Percentiles rank a stretch among this genome's conserved stretches.
These are phyloP conservation scores for Kalmusia sp. DNA, from an alignment of 2,329 filamentous ascomycete genomes.

Conservation along the genomic window DNA sequence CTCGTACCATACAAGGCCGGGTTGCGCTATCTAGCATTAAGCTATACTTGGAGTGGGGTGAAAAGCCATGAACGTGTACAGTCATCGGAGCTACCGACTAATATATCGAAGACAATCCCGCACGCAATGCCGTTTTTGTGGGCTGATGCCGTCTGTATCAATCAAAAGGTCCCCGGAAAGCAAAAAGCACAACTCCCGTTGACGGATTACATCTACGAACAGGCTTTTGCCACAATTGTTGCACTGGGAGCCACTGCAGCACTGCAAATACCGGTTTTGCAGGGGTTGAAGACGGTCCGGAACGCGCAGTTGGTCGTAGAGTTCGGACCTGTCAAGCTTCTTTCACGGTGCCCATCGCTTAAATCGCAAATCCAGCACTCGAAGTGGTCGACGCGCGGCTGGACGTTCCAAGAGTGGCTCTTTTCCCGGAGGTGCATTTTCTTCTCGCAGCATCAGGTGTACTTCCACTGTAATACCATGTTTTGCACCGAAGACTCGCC, in stretches of 20 bases:
- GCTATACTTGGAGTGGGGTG: neutral
- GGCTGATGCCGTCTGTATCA: constrained; percentile 3
- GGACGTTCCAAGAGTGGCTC: constrained; percentile 6
- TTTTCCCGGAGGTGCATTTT: constrained; percentile 3
- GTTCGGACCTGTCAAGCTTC: neutral
- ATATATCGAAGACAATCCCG: neutral
- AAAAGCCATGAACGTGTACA: neutral
- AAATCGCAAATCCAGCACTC: neutral
- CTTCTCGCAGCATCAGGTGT: constrained; percentile 5
- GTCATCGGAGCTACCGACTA: neutral
- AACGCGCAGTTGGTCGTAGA: neutral
- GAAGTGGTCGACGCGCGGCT: neutral
- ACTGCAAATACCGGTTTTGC: neutral
- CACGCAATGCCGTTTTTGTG: constrained; percentile 3
- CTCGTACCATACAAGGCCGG: neutral
- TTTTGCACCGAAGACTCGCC: constrained; percentile 5
- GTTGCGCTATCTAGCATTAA: constrained; percentile 1
- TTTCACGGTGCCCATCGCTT: constrained; percentile 1
- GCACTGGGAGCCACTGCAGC: neutral
- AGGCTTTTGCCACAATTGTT: neutral
- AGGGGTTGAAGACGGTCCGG: neutral
- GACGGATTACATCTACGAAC: constrained; percentile 6
- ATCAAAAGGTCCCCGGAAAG: neutral
- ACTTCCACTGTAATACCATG: neutral
- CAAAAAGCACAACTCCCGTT: neutral